Evolutionary conservation across 2,329 filamentous ascomycete species (phyloP).

Genomic region (Sclerotinia glacialis): DNA sequence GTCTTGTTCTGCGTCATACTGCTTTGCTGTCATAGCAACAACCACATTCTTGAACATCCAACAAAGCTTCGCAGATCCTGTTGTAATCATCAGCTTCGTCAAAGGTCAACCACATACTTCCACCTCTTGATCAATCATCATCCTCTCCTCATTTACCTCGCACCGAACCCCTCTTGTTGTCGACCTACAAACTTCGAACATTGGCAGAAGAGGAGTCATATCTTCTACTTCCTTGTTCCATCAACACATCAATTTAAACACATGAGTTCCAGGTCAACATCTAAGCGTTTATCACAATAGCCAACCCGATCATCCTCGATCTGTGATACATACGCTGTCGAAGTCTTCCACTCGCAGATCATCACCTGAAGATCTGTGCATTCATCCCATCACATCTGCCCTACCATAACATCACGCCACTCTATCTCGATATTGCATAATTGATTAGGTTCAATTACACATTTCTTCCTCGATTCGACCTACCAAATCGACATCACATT

Average conservation of each 20-base stretch:
- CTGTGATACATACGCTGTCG: conserved; percentile 21
- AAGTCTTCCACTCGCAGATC: conserved; percentile 21
- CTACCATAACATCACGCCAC: conserved; percentile 4
- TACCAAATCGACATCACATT: conserved; percentile 28
- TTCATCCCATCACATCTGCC: conserved; percentile 13
- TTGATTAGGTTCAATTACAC: conserved; percentile 29
- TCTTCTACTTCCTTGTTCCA: conserved; percentile 47
- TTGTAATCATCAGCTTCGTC: conserved; percentile 17
- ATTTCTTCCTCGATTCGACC: conserved; percentile 29
- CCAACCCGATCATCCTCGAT: conserved; percentile 36
- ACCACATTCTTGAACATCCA: conserved; percentile 25
- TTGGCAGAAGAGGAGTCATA: conserved; percentile 47
- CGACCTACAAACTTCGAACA: conserved; percentile 18
- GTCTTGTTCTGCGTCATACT: conserved; percentile 32
- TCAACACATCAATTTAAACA: conserved; percentile 41
- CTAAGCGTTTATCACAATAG: conserved; percentile 42
- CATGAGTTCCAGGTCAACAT: conserved; percentile 44
- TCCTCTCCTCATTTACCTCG: conserved; percentile 1
- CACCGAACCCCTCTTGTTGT: conserved; percentile 2
- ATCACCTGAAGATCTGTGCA: conserved; percentile 14
- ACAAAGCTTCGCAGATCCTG: conserved; percentile 23
- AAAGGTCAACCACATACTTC: conserved; percentile 14
- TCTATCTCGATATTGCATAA: conserved; percentile 19
- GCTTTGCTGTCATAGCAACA: conserved; percentile 29
- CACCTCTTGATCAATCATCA: conserved; percentile 2